Conservation (phyloP, 345 rosid genomes). For the Hibiscus mutabilis region DNA sequence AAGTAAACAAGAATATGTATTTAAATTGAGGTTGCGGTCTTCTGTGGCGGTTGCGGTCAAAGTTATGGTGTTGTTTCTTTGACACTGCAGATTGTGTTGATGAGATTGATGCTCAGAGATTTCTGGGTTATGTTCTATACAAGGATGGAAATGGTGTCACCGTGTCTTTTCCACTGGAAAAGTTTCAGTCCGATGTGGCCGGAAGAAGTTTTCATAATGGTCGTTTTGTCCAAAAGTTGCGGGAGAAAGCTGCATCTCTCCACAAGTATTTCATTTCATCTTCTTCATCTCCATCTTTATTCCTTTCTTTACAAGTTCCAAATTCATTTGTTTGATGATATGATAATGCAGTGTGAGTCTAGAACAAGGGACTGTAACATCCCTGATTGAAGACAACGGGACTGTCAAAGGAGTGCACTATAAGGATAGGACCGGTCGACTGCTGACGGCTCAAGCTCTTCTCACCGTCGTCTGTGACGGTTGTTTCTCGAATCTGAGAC, state of each 20-base stretch:
- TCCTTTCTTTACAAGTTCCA: neutral
- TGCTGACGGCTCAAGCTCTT: conserved; percentile 37
- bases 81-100: conserved; percentile 30
- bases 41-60: too few relatives aligned
- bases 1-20: conserved; percentile 6
- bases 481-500: conserved; percentile 41
- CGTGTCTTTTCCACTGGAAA: conserved; percentile 25
- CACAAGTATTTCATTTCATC: conserved; percentile 23
- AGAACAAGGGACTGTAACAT: conserved; percentile 52
- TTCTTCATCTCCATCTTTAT: neutral
- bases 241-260: conserved; percentile 27
- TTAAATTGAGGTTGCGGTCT: too few relatives aligned
- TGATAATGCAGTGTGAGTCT: conserved; percentile 36
- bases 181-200: conserved; percentile 17
- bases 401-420: conserved; percentile 44
- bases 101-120: conserved; percentile 32
- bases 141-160: conserved; percentile 25
- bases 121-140: conserved; percentile 25
- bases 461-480: conserved; percentile 53
- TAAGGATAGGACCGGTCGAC: conserved; percentile 30
- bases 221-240: conserved; percentile 25
- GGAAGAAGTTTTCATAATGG: conserved; percentile 33
- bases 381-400: conserved; percentile 40
- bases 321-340: neutral
- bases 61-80: neutral